A percentile compares a stretch with the other conserved stretches of the same genome.
phyloP scores from a whole-genome alignment of 2,329 filamentous ascomycete species.

The Fusarium ambrosium region DNA sequence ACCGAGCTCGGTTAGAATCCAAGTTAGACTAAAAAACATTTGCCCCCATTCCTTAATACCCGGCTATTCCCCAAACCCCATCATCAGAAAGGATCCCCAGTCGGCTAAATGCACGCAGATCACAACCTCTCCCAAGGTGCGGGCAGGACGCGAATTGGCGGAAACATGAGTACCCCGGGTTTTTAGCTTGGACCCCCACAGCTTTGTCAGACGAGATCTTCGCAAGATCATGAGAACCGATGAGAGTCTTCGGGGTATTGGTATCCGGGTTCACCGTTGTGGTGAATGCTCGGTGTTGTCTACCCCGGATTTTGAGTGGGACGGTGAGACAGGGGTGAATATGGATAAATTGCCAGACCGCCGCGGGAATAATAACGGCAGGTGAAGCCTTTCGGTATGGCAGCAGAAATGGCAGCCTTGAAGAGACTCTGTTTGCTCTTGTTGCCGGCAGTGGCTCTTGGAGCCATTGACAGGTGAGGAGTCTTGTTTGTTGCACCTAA shows the following conservation, averaged over 20 bases:
- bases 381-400: neutral
- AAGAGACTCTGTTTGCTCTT: neutral
- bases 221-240: neutral
- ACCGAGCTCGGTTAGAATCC: neutral
- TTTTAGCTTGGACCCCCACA: neutral
- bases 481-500: neutral
- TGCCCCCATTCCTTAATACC: neutral
- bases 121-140: neutral
- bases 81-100: neutral
- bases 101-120: conserved; percentile 7
- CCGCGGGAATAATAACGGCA: neutral
- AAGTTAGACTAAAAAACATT: neutral
- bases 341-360: neutral
- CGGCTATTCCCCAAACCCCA: conserved; percentile 1
- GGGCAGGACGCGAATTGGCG: conserved; percentile 21
- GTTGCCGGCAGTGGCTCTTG: conserved; percentile 2
- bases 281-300: neutral
- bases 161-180: conserved; percentile 3
- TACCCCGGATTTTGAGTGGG: conserved; percentile 15
- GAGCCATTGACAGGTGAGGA: conserved; percentile 14
- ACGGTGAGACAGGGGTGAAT: neutral
- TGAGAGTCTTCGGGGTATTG: conserved; percentile 4
- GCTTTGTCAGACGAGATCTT: neutral
- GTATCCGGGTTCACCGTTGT: neutral
- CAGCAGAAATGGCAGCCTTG: neutral